These are phyloP conservation scores for Amanita jacksonii DNA, from an alignment of 768 basidiomycete genomes.

Conservation along the genomic window DNA sequence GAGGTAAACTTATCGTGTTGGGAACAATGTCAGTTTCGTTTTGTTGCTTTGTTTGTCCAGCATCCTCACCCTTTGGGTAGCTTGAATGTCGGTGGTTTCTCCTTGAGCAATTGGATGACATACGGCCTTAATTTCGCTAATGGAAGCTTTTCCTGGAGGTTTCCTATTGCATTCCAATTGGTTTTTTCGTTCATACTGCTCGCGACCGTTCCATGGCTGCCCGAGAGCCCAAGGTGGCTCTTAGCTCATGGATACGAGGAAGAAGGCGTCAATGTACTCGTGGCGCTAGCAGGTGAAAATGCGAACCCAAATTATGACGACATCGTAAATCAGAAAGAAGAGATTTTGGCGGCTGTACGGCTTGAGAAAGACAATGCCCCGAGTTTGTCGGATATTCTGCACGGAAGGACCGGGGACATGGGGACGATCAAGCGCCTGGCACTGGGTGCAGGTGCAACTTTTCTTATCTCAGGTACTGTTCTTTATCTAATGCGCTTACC, in stretches of 20 bases:
- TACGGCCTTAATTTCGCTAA: conserved; percentile 38
- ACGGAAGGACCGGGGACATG: conserved; percentile 31
- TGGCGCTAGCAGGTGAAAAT: conserved; percentile 31
- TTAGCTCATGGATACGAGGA: conserved; percentile 34
- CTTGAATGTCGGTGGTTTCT: conserved; percentile 43
- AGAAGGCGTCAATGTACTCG: conserved; percentile 32
- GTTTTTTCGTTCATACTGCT: conserved; percentile 35
- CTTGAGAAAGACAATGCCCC: conserved; percentile 32
- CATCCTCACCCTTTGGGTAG: conserved; percentile 15
- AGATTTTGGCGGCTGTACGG: conserved; percentile 35
- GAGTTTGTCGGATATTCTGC: conserved; percentile 31
- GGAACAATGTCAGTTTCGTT: conserved; percentile 33
- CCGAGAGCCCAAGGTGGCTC: conserved; percentile 40
- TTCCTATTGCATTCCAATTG: conserved; percentile 43
- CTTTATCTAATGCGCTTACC: neutral
- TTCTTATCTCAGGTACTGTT: neutral
- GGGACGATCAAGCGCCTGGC: conserved; percentile 35
- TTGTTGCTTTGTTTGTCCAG: no score
- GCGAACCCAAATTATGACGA: conserved; percentile 25
- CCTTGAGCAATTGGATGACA: conserved; percentile 44
- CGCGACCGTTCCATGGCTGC: conserved; percentile 38
- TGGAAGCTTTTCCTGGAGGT: conserved; percentile 37
- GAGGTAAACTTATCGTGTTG: conserved; percentile 40
- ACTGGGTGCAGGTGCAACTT: conserved; percentile 30
- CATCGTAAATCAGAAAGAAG: conserved; percentile 28